Evolutionary conservation across 2,329 filamentous ascomycete species (phyloP), one percentile per base, ranked within the genome.

Genomic region (Exophiala sp.): DNA sequence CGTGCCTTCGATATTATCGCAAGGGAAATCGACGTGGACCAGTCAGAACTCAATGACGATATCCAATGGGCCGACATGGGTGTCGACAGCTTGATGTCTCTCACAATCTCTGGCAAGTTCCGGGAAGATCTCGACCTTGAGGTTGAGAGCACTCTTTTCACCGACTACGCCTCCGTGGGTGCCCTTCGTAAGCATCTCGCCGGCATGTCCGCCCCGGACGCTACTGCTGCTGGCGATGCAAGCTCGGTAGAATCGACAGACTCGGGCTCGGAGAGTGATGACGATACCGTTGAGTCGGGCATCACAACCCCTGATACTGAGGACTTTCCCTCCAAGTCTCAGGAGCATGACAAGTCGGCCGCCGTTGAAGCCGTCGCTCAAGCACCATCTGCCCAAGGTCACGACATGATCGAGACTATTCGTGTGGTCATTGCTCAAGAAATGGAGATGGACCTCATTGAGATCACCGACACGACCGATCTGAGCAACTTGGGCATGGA

Each of bases 21-120:
- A 13, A 62, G 64, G 13, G 70, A 72, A 64, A 78, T 78, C 41
- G 78, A 79, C 53, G 72, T 82, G 16, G 75, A 78, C 44, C 72
- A 76, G 60, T 70, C 71, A 16, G 79, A 82, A 61, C 72, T 82
- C 45, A 74, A 79, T 10, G 77, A 81, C 46, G 76, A 79, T 46
- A 73, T 79, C 45, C 75, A 77, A 43, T 82, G 81, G 58, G 77
- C 80, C 57, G 79, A 81, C 59, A 74, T 81, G 19, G 79, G 79
- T 52, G 78, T 82, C 24, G 79, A 82, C 64, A 82, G 79, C 6
- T 69, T 82, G 14, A 73, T 82, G 56, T 80, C 79, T 1, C 62
- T 82, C 49, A 81, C 78, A 22, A 79, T 81, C 56, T 80, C 78
- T 38, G 78, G 78, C 57, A 76, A 76, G 61, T 80, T 81, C 66